These are phyloP conservation scores for Hypoxylon sp. DNA, from an alignment of 2,329 filamentous ascomycete genomes.

Conservation along the genomic window DNA sequence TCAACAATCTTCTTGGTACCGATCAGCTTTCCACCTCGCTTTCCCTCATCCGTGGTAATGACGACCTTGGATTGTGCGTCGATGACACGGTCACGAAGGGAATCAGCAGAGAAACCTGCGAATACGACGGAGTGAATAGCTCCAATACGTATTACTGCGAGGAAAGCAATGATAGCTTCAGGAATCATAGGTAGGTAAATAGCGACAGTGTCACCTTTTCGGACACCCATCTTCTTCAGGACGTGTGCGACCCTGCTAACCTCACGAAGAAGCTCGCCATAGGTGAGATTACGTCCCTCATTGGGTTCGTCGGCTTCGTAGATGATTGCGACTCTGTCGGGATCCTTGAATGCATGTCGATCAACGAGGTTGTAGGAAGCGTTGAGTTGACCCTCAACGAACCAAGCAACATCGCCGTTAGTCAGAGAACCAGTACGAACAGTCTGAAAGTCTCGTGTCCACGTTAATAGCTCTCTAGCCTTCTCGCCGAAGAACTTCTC, in stretches of 20 bases:
- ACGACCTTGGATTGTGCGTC: slow-evolving; percentile 93
- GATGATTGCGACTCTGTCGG: slow-evolving; percentile 94
- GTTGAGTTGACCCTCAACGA: slow-evolving; percentile 92
- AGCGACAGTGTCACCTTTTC: slow-evolving; percentile 96
- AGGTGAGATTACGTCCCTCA: slow-evolving; percentile 91
- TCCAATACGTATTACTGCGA: slow-evolving; percentile 92
- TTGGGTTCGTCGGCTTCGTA: slow-evolving; percentile 95
- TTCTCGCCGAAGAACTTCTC: slow-evolving; percentile 89
- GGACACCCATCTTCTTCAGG: slow-evolving; percentile 94
- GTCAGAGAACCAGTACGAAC: slow-evolving; percentile 82
- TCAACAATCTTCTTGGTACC: slow-evolving; percentile 99
- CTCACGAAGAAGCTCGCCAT: slow-evolving; percentile 91
- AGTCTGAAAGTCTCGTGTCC: slow-evolving; percentile 93
- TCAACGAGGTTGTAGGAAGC: slow-evolving; percentile 98
- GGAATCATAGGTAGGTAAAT: slow-evolving; percentile 99
- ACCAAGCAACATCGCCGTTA: slow-evolving; percentile 93
- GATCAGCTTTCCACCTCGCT: slow-evolving; percentile 96
- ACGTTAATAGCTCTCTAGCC: slow-evolving; percentile 90
- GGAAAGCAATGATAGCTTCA: slow-evolving; percentile 90
- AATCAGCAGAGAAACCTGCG: slow-evolving; percentile 96
- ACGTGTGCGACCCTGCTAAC: slow-evolving; percentile 90
- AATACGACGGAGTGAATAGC: slow-evolving; percentile 98
- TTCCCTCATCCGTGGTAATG: slow-evolving; percentile 97
- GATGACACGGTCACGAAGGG: slow-evolving; percentile 92
- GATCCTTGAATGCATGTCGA: slow-evolving; percentile 94